Evolutionary conservation across 2,329 filamentous ascomycete species (phyloP).

Genomic region (Dendryphion nanum): DNA sequence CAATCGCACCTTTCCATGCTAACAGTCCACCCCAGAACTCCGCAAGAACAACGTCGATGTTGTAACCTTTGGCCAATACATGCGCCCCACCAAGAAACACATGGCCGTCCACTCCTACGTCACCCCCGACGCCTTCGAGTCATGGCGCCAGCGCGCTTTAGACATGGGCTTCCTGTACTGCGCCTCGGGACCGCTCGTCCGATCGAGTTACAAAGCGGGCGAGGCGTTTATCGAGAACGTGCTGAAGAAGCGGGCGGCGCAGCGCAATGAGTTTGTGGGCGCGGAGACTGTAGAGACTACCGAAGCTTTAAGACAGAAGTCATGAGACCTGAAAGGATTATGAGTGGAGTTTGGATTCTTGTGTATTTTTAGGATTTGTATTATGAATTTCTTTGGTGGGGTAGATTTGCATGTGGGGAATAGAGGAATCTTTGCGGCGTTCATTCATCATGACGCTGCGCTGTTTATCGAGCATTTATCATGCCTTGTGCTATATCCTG

Average conservation of each 20-base stretch:
- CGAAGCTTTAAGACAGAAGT: not conserved
- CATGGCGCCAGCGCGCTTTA: slow-evolving; percentile 84
- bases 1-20: slow-evolving; percentile 5
- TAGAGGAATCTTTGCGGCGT: no score
- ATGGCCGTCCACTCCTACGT: slow-evolving; percentile 97
- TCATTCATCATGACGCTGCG: no score
- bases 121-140: slow-evolving; percentile 84
- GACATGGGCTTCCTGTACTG: slow-evolving; percentile 98
- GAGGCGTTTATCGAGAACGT: slow-evolving; percentile 99
- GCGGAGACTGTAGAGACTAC: slow-evolving; percentile 8
- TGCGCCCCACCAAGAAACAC: slow-evolving; percentile 97
- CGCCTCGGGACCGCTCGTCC: slow-evolving; percentile 86
- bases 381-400: no score
- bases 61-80: slow-evolving; percentile 99
- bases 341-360: no score
- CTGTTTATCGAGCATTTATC: no score
- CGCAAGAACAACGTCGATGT: slow-evolving; percentile 82
- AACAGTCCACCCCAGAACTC: slow-evolving; percentile 57
- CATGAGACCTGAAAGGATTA: no score
- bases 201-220: slow-evolving; percentile 95
- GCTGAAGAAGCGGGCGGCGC: slow-evolving; percentile 70
- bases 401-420: no score
- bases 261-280: slow-evolving; percentile 17
- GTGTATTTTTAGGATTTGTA: no score
- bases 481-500: no score